Evolutionary conservation across 1,284 basidiomycete genomes (phyloP).

Genomic region (Heterobasidion irregulare): DNA sequence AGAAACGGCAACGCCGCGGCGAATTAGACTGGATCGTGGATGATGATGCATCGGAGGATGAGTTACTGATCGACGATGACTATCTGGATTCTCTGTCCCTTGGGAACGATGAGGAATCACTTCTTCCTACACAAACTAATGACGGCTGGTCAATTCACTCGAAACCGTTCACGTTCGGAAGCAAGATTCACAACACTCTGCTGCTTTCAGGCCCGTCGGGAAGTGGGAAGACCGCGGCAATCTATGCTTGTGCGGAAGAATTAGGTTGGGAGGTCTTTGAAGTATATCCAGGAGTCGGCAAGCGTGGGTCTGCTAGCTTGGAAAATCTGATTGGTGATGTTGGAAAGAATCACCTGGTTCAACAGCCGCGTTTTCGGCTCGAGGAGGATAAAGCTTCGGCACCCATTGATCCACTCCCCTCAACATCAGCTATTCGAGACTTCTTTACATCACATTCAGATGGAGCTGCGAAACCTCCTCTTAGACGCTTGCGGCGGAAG

Average conservation of each 20-base stretch:
- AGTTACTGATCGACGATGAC: not conserved
- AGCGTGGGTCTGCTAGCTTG: slow-evolving; percentile 74
- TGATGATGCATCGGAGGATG: slow-evolving; percentile 16
- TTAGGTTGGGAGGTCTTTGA: slow-evolving; percentile 97
- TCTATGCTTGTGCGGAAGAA: slow-evolving; percentile 90
- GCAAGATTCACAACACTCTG: slow-evolving; percentile 74
- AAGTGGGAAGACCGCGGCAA: slow-evolving; percentile 86
- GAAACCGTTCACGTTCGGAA: slow-evolving; percentile 24
- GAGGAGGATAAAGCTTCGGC: not conserved
- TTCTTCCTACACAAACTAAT: not conserved
- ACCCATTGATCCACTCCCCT: not conserved
- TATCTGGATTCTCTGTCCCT: not conserved
- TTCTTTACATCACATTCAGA: not conserved
- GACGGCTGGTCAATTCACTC: slow-evolving; percentile 4
- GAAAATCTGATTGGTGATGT: slow-evolving; percentile 86
- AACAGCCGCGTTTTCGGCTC: slow-evolving; percentile 13
- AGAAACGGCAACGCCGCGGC: slow-evolving; percentile 7
- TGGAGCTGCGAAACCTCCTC: not conserved
- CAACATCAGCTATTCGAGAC: not conserved
- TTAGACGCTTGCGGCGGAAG: not conserved
- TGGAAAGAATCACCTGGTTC: slow-evolving; percentile 73
- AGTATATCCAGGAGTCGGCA: slow-evolving; percentile 92
- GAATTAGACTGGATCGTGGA: slow-evolving; percentile 20
- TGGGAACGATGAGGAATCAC: not conserved
- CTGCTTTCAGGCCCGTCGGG: slow-evolving; percentile 80